phyloP scores from a whole-genome alignment of 129 eudicot species.

The Tagetes erecta region DNA sequence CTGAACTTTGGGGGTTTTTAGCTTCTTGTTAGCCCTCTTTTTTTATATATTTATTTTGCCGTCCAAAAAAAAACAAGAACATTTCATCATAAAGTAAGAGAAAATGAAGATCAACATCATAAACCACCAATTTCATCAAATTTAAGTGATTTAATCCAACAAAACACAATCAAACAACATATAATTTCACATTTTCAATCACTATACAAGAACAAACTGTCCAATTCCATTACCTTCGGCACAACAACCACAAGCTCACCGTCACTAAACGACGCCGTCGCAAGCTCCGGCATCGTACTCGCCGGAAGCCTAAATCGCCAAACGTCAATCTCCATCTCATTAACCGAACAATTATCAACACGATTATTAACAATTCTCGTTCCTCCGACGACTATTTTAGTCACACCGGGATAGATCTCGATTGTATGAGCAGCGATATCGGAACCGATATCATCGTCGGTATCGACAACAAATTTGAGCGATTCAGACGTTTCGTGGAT shows the following conservation, averaged over 20 bases:
- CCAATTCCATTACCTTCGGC: conserved; percentile 57
- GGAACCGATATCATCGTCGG: conserved; percentile 57
- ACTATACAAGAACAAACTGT: conserved; percentile 77
- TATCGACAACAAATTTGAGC: conserved; percentile 52
- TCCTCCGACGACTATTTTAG: conserved; percentile 63
- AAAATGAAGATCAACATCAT: not conserved
- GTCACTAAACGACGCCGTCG: conserved; percentile 62
- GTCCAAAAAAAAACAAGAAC: too few relatives aligned
- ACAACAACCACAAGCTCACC: conserved; percentile 91
- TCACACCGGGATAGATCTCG: conserved; percentile 89
- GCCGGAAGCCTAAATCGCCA: conserved; percentile 92
- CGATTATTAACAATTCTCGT: conserved; percentile 11
- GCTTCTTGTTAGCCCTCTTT: too few relatives aligned
- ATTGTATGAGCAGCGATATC: conserved; percentile 59
- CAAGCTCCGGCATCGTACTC: conserved; percentile 73
- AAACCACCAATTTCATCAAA: conserved; percentile 27
- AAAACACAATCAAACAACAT: conserved; percentile 8
- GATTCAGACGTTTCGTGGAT: conserved; percentile 61
- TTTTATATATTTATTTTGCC: too few relatives aligned
- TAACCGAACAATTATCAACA: conserved; percentile 17
- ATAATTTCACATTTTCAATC: conserved; percentile 3
- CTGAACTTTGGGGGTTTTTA: too few relatives aligned
- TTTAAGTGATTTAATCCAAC: conserved; percentile 6
- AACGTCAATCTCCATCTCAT: conserved; percentile 61
- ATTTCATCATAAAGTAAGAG: too few relatives aligned